These are phyloP conservation scores for Phoenix roebelenii DNA, from an alignment of 176 grass and related monocot species.

Conservation along the genomic window DNA sequence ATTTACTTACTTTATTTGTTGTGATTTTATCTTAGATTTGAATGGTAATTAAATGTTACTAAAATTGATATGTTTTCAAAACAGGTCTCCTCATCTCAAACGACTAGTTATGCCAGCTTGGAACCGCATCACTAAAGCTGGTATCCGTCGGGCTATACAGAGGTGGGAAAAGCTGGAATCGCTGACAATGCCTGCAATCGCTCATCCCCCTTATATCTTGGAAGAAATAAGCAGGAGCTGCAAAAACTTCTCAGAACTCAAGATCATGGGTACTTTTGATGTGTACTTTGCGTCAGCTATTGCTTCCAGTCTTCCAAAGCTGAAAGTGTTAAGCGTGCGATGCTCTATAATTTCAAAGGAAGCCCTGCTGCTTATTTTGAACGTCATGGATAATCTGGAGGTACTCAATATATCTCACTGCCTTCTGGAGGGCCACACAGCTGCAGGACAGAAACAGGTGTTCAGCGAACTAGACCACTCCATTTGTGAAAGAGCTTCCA, in stretches of 20 bases:
- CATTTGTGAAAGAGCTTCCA: slow-evolving; percentile 40
- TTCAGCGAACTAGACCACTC: slow-evolving; percentile 49
- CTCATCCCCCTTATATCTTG: slow-evolving; percentile 64
- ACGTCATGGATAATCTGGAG: slow-evolving; percentile 52
- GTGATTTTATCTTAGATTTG: too few species aligned
- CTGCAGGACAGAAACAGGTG: slow-evolving; percentile 47
- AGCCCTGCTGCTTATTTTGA: slow-evolving; percentile 50
- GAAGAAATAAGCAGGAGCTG: slow-evolving; percentile 74
- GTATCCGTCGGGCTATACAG: slow-evolving; percentile 64
- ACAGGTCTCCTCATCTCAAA: slow-evolving; percentile 67
- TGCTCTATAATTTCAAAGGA: slow-evolving; percentile 65
- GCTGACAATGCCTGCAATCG: slow-evolving; percentile 80
- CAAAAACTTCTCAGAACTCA: slow-evolving; percentile 79
- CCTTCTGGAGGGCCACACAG: slow-evolving; percentile 32
- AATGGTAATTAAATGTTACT: too few species aligned
- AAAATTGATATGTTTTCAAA: slow-evolving; percentile 5
- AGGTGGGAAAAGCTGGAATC: slow-evolving; percentile 68
- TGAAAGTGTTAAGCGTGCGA: slow-evolving; percentile 82
- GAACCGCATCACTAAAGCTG: slow-evolving; percentile 68
- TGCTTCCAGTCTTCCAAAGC: slow-evolving; percentile 45
- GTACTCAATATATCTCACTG: slow-evolving; percentile 90
- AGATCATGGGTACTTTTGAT: slow-evolving; percentile 88
- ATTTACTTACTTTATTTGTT: too few species aligned
- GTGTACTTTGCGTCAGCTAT: slow-evolving; percentile 45
- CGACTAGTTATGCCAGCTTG: slow-evolving; percentile 92